Evolutionary conservation across 768 basidiomycete species (phyloP).

Genomic region (Boletus rubroflammeus): DNA sequence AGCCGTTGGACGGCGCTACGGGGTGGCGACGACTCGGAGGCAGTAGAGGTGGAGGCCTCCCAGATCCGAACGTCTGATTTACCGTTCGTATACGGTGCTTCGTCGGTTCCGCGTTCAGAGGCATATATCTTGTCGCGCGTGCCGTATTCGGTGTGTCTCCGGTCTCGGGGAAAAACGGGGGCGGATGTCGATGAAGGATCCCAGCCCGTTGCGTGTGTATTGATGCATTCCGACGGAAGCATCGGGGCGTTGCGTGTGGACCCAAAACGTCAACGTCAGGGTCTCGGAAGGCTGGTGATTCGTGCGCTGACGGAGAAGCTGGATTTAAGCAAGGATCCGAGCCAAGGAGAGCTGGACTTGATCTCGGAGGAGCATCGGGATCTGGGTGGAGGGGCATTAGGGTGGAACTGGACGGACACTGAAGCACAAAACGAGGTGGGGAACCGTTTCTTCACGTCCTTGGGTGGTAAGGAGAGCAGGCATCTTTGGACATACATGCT

Average conservation of each 20-base stretch:
- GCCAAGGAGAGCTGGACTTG: not conserved
- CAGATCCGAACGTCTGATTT: constrained; percentile 13
- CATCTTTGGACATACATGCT: constrained; percentile 17
- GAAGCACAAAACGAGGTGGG: constrained; percentile 1
- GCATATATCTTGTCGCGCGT: constrained; percentile 20
- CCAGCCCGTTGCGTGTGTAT: constrained; percentile 9
- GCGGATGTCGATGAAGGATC: not conserved
- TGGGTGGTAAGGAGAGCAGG: constrained; percentile 3
- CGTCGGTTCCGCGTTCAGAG: constrained; percentile 13
- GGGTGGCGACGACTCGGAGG: not conserved
- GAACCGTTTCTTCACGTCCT: constrained; percentile 10
- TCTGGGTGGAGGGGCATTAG: constrained; percentile 18
- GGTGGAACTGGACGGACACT: constrained; percentile 24
- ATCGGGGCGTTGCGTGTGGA: constrained; percentile 14
- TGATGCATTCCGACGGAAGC: constrained; percentile 23
- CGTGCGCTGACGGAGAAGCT: constrained; percentile 7
- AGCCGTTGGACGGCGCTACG: not conserved
- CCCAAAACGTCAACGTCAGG: constrained; percentile 2
- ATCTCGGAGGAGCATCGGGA: constrained; percentile 8
- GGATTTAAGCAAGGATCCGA: constrained; percentile 2
- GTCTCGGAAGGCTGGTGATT: constrained; percentile 14
- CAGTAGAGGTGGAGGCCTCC: constrained; percentile 1
- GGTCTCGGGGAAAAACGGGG: not conserved
- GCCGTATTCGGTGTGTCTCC: constrained; percentile 24
- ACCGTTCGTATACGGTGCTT: constrained; percentile 7